Evolutionary conservation across 129 eudicot species (phyloP), one percentile per base, ranked within the genome.

Genomic region (Flaveria robusta): DNA sequence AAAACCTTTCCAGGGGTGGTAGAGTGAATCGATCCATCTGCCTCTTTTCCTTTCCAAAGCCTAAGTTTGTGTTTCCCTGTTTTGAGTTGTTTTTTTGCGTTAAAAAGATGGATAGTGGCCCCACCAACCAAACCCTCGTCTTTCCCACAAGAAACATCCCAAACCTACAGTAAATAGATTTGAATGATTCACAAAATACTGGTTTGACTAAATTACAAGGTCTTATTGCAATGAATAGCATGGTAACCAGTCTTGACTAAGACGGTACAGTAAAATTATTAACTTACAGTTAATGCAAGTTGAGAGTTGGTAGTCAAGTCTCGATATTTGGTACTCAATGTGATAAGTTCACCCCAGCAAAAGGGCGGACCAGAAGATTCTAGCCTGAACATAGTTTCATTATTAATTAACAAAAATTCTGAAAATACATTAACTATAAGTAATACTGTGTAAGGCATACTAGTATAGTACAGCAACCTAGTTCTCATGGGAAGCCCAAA

Each of bases 401-500:
- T 43, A 49, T 72, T 14, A 82, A 77, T 19, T 14, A 3, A 42
- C 16, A 66, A 52, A 16, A 20, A 2, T 7, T 5, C 2, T 15
- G 15, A 55, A 64, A 34, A 19, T 9, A 19, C 16, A 9, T 13
- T 15, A 24, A 19, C 46, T 41, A 67, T 19, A 26, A 22, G 54
- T 16, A 19, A 80, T 11, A 8, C 14, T 74, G 45, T 15, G 31
- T 18, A 41, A 50, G 11, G 68, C 14, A 37, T 50, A 18, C 11
- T 27, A 41, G 62, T 9, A 37, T 50, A 18, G 7, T 27, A 41
- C 8, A 73, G 64, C 49, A 66, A 82, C 99, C 97, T 95, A 29
- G 99, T 89, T 89, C 96, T 87, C 91, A 87, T 89, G 45, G 99
- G 97, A 83, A 95, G 99, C 74, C 97, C 99, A 89, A 95, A 91